A percentile compares a stretch with the other conserved stretches of the same genome.
These are phyloP conservation scores for Herpetospermum pedunculosum DNA, from an alignment of 306 rosid species.

Conservation along the genomic window DNA sequence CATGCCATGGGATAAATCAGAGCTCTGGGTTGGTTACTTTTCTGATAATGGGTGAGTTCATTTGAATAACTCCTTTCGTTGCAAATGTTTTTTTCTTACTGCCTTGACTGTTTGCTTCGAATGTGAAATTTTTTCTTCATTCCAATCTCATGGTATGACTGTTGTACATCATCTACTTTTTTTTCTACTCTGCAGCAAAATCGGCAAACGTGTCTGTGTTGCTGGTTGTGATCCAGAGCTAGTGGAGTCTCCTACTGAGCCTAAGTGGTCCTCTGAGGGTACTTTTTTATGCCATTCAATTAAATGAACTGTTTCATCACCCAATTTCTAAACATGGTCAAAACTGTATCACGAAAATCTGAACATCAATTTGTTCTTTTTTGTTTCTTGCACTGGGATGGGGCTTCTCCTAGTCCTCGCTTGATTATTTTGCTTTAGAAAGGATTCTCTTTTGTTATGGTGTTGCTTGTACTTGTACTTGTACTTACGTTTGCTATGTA, in stretches of 20 bases:
- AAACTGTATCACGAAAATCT: neutral
- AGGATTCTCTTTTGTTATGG: neutral
- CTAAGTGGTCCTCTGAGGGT: constrained; percentile 93
- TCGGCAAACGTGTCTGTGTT: constrained; percentile 45
- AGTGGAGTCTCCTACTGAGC: constrained; percentile 86
- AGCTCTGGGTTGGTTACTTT: constrained; percentile 85
- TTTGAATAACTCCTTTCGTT: neutral
- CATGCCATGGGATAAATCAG: constrained; percentile 89
- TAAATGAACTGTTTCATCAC: neutral
- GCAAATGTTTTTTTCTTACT: neutral
- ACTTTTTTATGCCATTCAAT: neutral
- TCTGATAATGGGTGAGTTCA: constrained; percentile 64
- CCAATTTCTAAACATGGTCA: neutral
- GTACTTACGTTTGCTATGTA: neutral
- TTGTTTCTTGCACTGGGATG: neutral
- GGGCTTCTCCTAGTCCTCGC: neutral
- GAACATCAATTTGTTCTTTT: neutral
- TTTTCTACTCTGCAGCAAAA: constrained; percentile 36
- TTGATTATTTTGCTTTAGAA: neutral
- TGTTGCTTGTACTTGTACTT: neutral
- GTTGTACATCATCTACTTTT: neutral
- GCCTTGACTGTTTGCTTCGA: neutral
- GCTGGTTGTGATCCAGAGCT: constrained; percentile 56
- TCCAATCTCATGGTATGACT: neutral
- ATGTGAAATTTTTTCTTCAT: neutral